Evolutionary conservation across 1,139 yeast genomes (phyloP).

Genomic region (Diutina rugosa): DNA sequence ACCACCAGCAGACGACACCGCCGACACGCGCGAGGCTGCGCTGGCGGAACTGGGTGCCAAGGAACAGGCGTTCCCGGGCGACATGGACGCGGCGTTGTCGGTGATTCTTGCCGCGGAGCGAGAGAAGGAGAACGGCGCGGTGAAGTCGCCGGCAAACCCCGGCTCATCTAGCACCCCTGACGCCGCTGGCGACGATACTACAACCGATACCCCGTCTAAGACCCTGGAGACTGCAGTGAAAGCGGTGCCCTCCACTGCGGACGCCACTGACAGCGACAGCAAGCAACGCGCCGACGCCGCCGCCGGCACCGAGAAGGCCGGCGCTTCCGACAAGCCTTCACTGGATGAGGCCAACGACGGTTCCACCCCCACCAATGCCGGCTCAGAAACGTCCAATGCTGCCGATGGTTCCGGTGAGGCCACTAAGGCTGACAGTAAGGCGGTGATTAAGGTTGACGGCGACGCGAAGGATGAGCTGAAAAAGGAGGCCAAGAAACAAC

Average conservation of each 20-base stretch:
- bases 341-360: neutral
- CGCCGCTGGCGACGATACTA: neutral
- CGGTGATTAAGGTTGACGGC: neutral
- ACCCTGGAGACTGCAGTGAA: neutral
- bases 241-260: neutral
- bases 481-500: neutral
- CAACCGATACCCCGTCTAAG: neutral
- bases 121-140: neutral
- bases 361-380: neutral
- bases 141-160: neutral
- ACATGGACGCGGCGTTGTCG: neutral
- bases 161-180: neutral
- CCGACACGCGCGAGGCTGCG: neutral
- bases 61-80: neutral
- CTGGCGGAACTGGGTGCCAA: neutral
- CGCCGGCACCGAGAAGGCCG: neutral
- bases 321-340: neutral
- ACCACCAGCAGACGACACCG: neutral
- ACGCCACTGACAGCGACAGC: neutral
- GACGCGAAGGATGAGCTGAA: neutral
- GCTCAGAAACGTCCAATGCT: neutral
- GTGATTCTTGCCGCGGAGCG: neutral
- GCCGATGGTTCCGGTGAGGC: neutral
- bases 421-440: neutral
- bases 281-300: neutral